Base-by-base conservation (phyloP, 345 rosid genomes). In the Jatropha curcas region DNA sequence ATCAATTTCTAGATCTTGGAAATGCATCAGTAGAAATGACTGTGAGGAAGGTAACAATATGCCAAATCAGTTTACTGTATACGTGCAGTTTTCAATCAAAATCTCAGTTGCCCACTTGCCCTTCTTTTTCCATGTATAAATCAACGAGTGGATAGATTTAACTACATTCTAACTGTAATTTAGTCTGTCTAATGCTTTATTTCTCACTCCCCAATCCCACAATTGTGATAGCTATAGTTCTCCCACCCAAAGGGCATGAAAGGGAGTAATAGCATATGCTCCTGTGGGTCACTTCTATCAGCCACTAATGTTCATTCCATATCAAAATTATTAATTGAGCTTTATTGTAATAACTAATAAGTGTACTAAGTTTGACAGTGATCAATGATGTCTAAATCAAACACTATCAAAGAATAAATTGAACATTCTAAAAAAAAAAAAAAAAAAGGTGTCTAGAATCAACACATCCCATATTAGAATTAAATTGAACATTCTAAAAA, bases 261-360 rank as follows among this genome's bases (percentile, higher is more conserved):
- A 22, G 46, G 1, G 22, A 61, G 30, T n/a, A 43, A 60, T 33
- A 60, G 45, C 50, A 71, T 13, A n/a, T 16, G 5, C 7, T 59
- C 67, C 67, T 20, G 5, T 1, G 30, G 37, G 55, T 30, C 65
- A 28, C 60, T 24, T 28, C 41, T 45, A 11, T 60, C n/a, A 17
- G 58, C 48, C 66, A 24, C 28, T 51, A 14, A 35, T 22, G 52
- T 55, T 45, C 11, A 48, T 55, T 65, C 52, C 52, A 28, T 45
- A 14, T 31, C 73, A 70, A 50, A 60, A 62, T 5, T 43, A 37
- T 5, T 19, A 64, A 60, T n/a, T n/a, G n/a, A n/a, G n/a, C n/a
- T n/a, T n/a, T n/a, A n/a, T n/a, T n/a, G n/a, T n/a, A n/a, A n/a
- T n/a, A n/a, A n/a, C n/a, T n/a, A n/a, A n/a, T n/a, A n/a, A n/a